Conservation (phyloP, 31 red algal genomes). For the Asparagopsis taxiformis region DNA sequence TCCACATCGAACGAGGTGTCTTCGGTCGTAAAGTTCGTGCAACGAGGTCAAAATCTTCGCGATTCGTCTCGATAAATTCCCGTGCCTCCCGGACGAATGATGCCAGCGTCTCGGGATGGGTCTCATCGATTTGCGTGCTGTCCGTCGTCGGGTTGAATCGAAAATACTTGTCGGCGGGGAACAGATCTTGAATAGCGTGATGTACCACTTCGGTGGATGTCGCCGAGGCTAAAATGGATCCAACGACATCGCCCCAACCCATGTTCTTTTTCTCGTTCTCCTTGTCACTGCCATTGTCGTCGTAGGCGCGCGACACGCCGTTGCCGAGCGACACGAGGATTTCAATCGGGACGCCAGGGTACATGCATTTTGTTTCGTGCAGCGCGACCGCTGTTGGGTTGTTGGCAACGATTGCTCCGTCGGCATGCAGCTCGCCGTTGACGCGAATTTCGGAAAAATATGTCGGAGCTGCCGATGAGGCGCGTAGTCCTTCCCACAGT, state of each 20-base stretch:
- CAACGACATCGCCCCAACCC: conserved; percentile 95
- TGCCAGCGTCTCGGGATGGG: conserved; percentile 54
- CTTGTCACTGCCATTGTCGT: conserved; percentile 16
- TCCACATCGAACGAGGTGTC: conserved; percentile 43
- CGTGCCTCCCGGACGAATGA: conserved; percentile 65
- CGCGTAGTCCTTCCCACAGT: conserved; percentile 86
- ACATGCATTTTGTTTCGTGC: conserved; percentile 89
- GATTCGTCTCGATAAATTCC: conserved; percentile 64
- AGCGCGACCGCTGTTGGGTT: conserved; percentile 91
- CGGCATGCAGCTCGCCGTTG: conserved; percentile 90
- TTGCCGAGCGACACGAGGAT: conserved; percentile 81
- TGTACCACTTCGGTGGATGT: conserved; percentile 92
- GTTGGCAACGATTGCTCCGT: conserved; percentile 93
- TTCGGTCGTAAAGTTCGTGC: conserved; percentile 68
- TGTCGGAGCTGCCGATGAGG: conserved; percentile 91
- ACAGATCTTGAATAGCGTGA: conserved; percentile 86
- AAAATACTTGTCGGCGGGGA: conserved; percentile 87
- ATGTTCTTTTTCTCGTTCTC: conserved; percentile 46
- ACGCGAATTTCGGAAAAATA: conserved; percentile 88
- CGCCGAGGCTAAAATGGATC: conserved; percentile 83
- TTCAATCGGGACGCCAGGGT: conserved; percentile 91
- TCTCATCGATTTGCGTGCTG: conserved; percentile 86
- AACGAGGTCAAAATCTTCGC: conserved; percentile 65
- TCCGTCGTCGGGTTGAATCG: conserved; percentile 86
- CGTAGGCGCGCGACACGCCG: conserved; percentile 36